Base-by-base conservation (phyloP, 495 filamentous ascomycete species). In the Geoglossum glabrum region DNA sequence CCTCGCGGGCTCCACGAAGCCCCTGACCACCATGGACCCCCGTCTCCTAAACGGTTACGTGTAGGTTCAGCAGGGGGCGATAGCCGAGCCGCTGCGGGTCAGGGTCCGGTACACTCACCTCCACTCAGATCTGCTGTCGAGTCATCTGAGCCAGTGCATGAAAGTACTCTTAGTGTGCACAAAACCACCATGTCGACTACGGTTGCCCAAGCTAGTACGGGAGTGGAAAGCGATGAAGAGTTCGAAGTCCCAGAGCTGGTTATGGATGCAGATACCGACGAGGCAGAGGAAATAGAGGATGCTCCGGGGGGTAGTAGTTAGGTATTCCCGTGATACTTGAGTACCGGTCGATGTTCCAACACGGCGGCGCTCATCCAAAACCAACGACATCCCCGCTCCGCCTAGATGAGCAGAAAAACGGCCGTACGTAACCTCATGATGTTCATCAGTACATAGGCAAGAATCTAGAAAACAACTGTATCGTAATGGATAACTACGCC, bases 201-300 rank as follows among this genome's bases (percentile, higher is more conserved):
- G 8, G 15, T 19, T 10, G 21, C n/a, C 43, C 25, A n/a, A 25
- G 43, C 17, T 30, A n/a, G 38, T 9, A 25, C 13, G 17, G 59
- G 47, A 31, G 26, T n/a, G 13, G 59, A 60, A 5, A 52, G 54
- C 28, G 59, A 60, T 50, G 56, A 43, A 23, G 59, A 60, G 8
- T 60, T 60, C 25, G 59, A 45, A 10, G 45, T 60, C 11, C 59
- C 59, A 33, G 38, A 56, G 13, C 17, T 60, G 28, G 36, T 43
- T 58, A 47, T 60, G 38, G 59, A 60, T n/a, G 40, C 59, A 27
- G 59, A 60, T 31, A 60, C 52, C 19, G 59, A 60, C 11, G 59
- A 60, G 8, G 59, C 1, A 31, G 49, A 52, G 15, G 40, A 45
- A 21, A 45, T 45, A 13, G 40, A 45, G 17, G 40, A 45, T 21